Base-by-base conservation (phyloP, 345 rosid species). In the Adansonia digitata region DNA sequence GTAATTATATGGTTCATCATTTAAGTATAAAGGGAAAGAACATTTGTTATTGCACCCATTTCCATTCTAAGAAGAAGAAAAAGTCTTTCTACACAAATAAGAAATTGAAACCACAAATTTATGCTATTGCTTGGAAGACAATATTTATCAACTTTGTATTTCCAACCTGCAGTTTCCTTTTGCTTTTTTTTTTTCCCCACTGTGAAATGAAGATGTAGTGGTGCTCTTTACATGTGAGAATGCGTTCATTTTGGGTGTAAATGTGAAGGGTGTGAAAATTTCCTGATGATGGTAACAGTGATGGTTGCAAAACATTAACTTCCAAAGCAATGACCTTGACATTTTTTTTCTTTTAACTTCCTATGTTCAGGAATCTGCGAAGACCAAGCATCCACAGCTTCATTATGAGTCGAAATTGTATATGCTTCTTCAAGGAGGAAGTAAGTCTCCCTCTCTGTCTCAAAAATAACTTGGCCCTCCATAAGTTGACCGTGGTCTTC, bases 341-440 rank as follows among this genome's bases (percentile, higher is more conserved):
- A 22, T 35, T 53, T 51, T 26, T 63, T 37, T 69, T 48, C 39
- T n/a, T n/a, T n/a, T n/a, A n/a, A n/a, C 9, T 68, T 53, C 24
- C 17, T 12, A 76, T 69, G 71, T 79, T 85, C 78, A 92, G 97
- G 97, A 92, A 83, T 75, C 89, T 83, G 93, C 85, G 40, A 92
- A 87, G 86, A 88, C 97, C 63, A 92, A 87, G 88, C 94, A 92
- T 80, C 97, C 97, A 5, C 97, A 92, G 80, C 97, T 92, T 78
- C 94, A 92, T 46, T 92, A 92, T 76, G 97, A 92, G 80, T 92
- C 97, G 0, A 92, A 90, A 82, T 83, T 92, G 76, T 92, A 92
- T 78, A 87, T 90, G 94, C 92, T 90, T 82, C 88, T 92, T 73
- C 94, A 92, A 83, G 97, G 97, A 82, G 94, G 94, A 77, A 92